These are phyloP conservation scores for Trichomonascaceae sp. DNA, from an alignment of 1,139 yeast species.

Conservation along the genomic window DNA sequence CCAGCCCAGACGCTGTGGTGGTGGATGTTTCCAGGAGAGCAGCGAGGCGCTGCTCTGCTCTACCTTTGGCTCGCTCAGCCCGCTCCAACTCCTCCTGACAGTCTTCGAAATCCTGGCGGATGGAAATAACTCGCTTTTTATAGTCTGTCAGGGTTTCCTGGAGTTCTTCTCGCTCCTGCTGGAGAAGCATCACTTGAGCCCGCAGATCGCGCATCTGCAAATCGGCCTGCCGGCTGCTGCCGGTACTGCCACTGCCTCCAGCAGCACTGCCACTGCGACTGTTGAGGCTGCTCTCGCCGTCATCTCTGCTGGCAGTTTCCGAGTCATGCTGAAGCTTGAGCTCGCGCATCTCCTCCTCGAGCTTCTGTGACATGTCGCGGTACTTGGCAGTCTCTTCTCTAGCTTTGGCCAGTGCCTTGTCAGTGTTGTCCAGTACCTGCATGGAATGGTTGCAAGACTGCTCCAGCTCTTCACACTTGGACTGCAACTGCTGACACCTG, in stretches of 20 bases:
- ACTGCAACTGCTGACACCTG: conserved; percentile 1
- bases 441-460: conserved; percentile 58
- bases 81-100: conserved; percentile 13
- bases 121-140: conserved; percentile 25
- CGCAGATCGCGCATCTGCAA: conserved; percentile 71
- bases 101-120: conserved; percentile 17
- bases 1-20: no score
- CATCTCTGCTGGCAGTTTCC: conserved; percentile 14
- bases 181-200: conserved; percentile 68
- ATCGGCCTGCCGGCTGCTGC: conserved; percentile 55
- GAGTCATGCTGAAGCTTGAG: conserved; percentile 28
- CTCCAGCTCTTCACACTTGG: conserved; percentile 22
- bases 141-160: conserved; percentile 32
- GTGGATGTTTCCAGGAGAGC: not conserved
- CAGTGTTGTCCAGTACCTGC: conserved; percentile 60
- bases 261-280: conserved; percentile 5
- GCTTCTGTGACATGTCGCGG: conserved; percentile 41
- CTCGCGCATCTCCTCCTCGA: conserved; percentile 58
- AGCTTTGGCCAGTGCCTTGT: conserved; percentile 59
- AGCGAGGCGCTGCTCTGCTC: not conserved
- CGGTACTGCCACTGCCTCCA: conserved; percentile 23
- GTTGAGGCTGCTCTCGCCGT: conserved; percentile 7
- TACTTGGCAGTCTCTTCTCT: conserved; percentile 57
- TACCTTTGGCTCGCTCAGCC: conserved; percentile 7
- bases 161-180: conserved; percentile 73